Evolutionary conservation across 345 rosid genomes (phyloP).

Genomic region (thale cress (Arabidopsis thaliana)): TAIR10.1 NC_003076.8:4813001-4813500

Average conservation of each 20-base stretch:
- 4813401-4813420: background rate
- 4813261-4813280: conserved; percentile 37
- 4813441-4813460: background rate
- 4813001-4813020: conserved; percentile 30
- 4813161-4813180: conserved; percentile 32
- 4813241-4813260: conserved; percentile 25
- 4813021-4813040: conserved; percentile 45
- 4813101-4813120: conserved; percentile 33
- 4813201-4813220: conserved; percentile 42
- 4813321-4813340: conserved; percentile 43
- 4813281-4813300: conserved; percentile 37
- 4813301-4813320: conserved; percentile 20
- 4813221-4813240: conserved; percentile 39
- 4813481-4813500: no score
- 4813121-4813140: conserved; percentile 15
- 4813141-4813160: background rate
- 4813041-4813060: conserved; percentile 42
- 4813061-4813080: conserved; percentile 24
- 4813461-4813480: background rate
- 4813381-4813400: background rate
- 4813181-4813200: conserved; percentile 22
- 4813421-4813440: conserved; percentile 4
- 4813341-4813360: conserved; percentile 43
- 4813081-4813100: conserved; percentile 30
- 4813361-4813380: background rate